Conservation (phyloP, 495 filamentous ascomycete species). For the Amniculicola lignicola region DNA sequence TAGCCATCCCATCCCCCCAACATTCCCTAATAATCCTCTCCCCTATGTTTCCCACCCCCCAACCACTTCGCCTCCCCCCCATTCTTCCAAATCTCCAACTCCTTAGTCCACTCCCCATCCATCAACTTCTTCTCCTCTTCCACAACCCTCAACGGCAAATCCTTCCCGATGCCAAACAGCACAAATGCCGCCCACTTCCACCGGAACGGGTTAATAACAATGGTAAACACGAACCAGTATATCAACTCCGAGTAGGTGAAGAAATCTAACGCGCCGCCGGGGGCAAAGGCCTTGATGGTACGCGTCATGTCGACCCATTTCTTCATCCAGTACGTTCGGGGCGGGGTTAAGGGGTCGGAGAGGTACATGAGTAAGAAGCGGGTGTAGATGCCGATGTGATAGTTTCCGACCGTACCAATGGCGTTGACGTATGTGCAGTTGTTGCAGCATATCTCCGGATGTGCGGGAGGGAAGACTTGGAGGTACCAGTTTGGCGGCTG, state of each 20-base stretch:
- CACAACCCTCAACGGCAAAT: conserved; percentile 63
- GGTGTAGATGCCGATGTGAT: conserved; percentile 87
- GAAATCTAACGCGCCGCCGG: conserved; percentile 71
- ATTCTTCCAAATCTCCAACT: background rate
- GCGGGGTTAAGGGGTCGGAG: conserved; percentile 70
- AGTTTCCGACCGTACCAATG: conserved; percentile 79
- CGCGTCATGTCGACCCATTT: conserved; percentile 83
- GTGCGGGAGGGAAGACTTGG: conserved; percentile 69
- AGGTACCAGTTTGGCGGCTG: conserved; percentile 83
- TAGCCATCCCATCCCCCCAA: too few species aligned
- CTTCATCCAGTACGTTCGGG: conserved; percentile 71
- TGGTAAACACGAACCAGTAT: conserved; percentile 80
- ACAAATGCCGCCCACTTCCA: conserved; percentile 82
- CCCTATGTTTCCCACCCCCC: background rate
- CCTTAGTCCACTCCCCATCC: conserved; percentile 33
- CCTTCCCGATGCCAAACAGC: conserved; percentile 68
- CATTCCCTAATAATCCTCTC: too few species aligned
- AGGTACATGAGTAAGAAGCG: conserved; percentile 82
- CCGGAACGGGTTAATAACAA: conserved; percentile 76
- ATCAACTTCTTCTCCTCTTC: conserved; percentile 58
- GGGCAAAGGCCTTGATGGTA: conserved; percentile 64
- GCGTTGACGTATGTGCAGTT: conserved; percentile 83
- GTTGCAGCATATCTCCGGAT: conserved; percentile 67
- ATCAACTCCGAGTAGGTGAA: conserved; percentile 81
- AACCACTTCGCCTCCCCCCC: conserved; percentile 6